Evolutionary conservation across 1,139 yeast genomes (phyloP), one percentile per base, ranked within the genome.

Genomic region (Pichia sp.): DNA sequence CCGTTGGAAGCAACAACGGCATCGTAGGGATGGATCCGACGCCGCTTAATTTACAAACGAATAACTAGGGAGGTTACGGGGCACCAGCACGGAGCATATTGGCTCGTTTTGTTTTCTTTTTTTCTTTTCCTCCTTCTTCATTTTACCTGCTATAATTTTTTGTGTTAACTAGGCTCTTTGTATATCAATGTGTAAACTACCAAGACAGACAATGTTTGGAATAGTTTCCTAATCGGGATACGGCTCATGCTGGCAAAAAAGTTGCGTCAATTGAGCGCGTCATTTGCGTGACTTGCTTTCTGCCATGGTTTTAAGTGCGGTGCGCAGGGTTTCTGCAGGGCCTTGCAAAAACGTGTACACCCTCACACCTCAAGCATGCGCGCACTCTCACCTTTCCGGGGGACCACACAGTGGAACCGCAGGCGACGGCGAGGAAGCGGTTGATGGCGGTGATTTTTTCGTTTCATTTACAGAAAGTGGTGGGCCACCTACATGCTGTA

Each of bases 371-470:
- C 49, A 42, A 30, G 13, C 29, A 19, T 4, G 15, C 16, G 36
- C 32, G 50, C n/a, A 5, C 19, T 11, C 8, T 13, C 26, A n/a
- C 29, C n/a, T n/a, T 15, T 23, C 15, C 23, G 19, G 40, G 11
- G 50, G 29, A 23, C 34, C 41, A 13, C 41, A n/a, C 41, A 16
- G 13, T 34, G 38, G 41, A 38, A 38, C 41, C 30, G 50, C 50
- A 13, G 51, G 45, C 51, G 45, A 13, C 45, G 51, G 42, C 51
- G 46, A 48, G 51, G 23, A 29, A 1, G 34, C 29, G 30, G 42
- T 30, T 44, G 45, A 30, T 16, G 49, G 45, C 34, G 47, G 45
- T 49, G 54, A 50, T 45, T 50, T 50, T 50, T 51, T 40, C 50
- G 30, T 49, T 29, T 40, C 41, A 23, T 43, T 45, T 46, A 8